Evolutionary conservation across 805 yeast genomes (phyloP), one percentile per base, ranked within the genome.

Genomic region (Babjeviella inositovora): DNA sequence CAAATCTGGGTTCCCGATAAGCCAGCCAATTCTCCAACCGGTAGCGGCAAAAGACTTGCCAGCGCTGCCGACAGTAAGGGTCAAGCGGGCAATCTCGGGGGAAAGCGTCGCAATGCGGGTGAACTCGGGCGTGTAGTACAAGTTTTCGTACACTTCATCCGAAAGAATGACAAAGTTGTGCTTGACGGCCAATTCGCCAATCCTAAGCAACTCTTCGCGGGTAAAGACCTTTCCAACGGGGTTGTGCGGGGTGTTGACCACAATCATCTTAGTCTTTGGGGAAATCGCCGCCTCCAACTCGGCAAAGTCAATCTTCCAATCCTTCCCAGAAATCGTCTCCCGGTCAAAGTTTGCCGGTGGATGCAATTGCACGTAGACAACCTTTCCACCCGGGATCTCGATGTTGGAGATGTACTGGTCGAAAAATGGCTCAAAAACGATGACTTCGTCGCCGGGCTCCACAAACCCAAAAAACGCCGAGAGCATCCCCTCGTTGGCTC

Each of bases 41-140:
- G 98, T 90, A 20, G 94, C 94, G n/a, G 95, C 93, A 54, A 90
- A 90, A 0, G 94, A 71, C 49, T 90, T 90, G 32, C 98, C 98
- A 5, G 96, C 98, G 14, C 95, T 81, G 2, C 97, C 97, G 12
- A 90, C 92, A 3, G 96, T 74, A 26, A 90, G 52, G 0, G 96
- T 81, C 39, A 84, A 57, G 28, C 68, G 67, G 14, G 66, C 73
- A 29, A 84, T 63, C 37, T 84, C 94, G 5, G 87, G 85, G 5
- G 72, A 57, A 25, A 87, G 52, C 3, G 81, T 69, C 2, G 95
- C 93, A 22, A 90, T 75, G 41, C 97, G 65, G 5, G 87, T 73
- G 48, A 87, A 84, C 3, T 44, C 46, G 5, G 61, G 53, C 3
- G 62, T 56, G 45, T 74, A 90, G 53, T 68, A 81, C 35, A 90